Evolutionary conservation across 2,329 filamentous ascomycete species (phyloP), one percentile per base, ranked within the genome.

Genomic region (Aspergillus vadensis): DNA sequence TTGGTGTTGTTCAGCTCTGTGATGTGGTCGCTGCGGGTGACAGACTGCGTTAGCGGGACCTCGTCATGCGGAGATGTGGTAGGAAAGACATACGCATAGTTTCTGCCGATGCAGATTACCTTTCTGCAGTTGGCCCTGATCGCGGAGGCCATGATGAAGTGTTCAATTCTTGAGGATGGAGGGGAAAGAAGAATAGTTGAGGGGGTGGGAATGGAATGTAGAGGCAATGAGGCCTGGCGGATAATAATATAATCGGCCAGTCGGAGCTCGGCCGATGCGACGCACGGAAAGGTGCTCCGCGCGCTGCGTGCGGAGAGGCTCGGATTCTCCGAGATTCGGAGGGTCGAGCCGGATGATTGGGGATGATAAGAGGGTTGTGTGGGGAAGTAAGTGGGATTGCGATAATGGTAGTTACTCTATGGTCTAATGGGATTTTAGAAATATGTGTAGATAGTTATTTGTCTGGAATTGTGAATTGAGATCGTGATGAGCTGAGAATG

Each of bases 91-190:
- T 79, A 95, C 91, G 93, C 94, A 84, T 97, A 99, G 83, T 99
- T 96, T 70, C 95, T 87, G 69, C 92, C 92, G 74, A 98, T 96
- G 80, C 94, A 97, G 75, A 97, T 90, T 58, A 96, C 86, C 83
- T 97, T 91, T 73, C 82, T 80, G 64, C 83, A 83, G 67, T 82
- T 84, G 51, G 81, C 80, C 60, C 81, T 79, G 57, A 82, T 77
- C 6, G 76, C 73, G 50, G 80, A 76, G 71, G 79, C 75, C 61
- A 72, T 77, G 65, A n/a, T 61, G 50, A 14, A 14, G 32, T 36
- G 10, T 14, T 47, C 48, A 36, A 36, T 56, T 21, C 19, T 12
- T 17, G 47, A 39, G 51, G 39, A 49, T 23, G 36, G 36, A 44
- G 56, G 23, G 32, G 32, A 6, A 36, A 36, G 32, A 36, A 1